Conservation (phyloP, 768 basidiomycete genomes). For the Auriculariales sp. region DNA sequence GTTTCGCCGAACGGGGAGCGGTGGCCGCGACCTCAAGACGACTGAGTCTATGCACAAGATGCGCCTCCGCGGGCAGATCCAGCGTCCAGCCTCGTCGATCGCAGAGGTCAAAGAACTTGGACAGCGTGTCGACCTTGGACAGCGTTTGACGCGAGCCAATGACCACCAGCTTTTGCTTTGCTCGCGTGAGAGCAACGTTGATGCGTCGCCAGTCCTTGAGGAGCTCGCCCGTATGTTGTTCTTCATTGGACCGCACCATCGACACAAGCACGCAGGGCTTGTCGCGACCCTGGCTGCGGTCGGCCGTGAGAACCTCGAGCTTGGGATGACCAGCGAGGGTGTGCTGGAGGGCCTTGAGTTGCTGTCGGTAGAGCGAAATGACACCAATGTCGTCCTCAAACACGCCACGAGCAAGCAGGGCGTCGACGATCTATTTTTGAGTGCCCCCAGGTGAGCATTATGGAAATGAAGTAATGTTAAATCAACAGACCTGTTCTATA, state of each 20-base stretch:
- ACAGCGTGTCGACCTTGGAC: slow-evolving; percentile 39
- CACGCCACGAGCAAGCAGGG: slow-evolving; percentile 52
- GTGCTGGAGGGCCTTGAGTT: slow-evolving; percentile 76
- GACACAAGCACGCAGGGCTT: slow-evolving; percentile 92
- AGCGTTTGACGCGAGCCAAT: slow-evolving; percentile 80
- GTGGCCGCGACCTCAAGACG: background rate
- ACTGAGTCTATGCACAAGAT: slow-evolving; percentile 31
- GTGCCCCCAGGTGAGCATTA: slow-evolving; percentile 38
- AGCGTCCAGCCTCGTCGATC: slow-evolving; percentile 59
- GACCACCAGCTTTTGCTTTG: slow-evolving; percentile 78
- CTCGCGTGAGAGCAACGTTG: slow-evolving; percentile 94
- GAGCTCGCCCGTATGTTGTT: slow-evolving; percentile 69
- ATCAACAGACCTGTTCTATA: slow-evolving; percentile 19
- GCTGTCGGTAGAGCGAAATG: slow-evolving; percentile 88
- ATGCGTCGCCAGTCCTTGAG: slow-evolving; percentile 91
- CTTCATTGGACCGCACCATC: slow-evolving; percentile 78
- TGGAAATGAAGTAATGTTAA: slow-evolving; percentile 2
- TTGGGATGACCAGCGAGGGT: slow-evolving; percentile 38
- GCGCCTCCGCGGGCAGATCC: slow-evolving; percentile 36
- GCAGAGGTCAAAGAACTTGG: slow-evolving; percentile 69
- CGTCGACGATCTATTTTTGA: slow-evolving; percentile 56
- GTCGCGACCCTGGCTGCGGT: slow-evolving; percentile 87
- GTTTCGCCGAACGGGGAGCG: background rate
- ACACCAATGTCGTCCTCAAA: slow-evolving; percentile 62
- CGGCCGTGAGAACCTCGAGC: slow-evolving; percentile 82